phyloP scores from a whole-genome alignment of 2,329 filamentous ascomycete genomes.

The Annulohypoxylon truncatum region DNA sequence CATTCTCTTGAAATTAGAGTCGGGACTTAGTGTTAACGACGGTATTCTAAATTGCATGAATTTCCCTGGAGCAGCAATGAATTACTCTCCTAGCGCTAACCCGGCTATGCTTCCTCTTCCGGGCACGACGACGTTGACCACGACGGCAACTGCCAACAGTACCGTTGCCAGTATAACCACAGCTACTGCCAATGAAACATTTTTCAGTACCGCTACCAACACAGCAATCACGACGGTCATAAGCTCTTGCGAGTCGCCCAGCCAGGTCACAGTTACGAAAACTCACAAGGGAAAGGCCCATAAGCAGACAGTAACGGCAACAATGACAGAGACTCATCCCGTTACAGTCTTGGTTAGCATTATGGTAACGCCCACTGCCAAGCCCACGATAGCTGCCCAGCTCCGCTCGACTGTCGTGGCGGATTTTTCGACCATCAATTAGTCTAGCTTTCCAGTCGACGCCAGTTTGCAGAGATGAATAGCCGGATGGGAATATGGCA shows the following conservation, averaged over 20 bases:
- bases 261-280: constrained; percentile 7
- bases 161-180: background rate
- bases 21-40: background rate
- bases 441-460: background rate
- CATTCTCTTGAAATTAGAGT: background rate
- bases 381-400: background rate
- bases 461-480: background rate
- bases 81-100: background rate
- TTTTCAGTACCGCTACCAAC: background rate
- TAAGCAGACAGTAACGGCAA: background rate
- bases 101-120: background rate
- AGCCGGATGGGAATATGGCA: background rate
- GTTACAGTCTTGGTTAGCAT: background rate
- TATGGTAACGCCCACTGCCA: background rate
- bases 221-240: background rate
- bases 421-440: background rate
- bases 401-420: background rate
- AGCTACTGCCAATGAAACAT: background rate
- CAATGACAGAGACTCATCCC: background rate
- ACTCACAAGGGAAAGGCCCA: background rate
- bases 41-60: constrained; percentile 5
- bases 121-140: background rate
- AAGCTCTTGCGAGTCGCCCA: background rate
- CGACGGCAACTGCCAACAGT: background rate
- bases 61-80: background rate